phyloP scores from a whole-genome alignment of 345 rosid genomes.

The Hevea brasiliensis region DNA sequence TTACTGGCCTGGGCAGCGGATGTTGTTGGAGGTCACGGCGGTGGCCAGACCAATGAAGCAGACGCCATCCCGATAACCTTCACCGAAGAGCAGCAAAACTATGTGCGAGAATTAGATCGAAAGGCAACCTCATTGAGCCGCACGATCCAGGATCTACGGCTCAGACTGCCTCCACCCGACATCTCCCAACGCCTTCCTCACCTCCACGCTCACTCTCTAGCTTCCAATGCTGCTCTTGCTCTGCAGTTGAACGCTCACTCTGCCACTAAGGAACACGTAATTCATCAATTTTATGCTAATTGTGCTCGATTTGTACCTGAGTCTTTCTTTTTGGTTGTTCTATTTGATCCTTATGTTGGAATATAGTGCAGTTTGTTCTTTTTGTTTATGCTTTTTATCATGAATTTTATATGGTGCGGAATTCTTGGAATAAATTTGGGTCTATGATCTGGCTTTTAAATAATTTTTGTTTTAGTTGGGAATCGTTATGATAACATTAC shows the following conservation, averaged over 20 bases:
- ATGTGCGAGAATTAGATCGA: constrained; percentile 64
- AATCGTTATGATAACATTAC: not conserved
- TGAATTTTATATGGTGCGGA: not conserved
- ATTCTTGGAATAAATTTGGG: not conserved
- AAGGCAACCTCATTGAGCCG: constrained; percentile 75
- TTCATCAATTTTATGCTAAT: not conserved
- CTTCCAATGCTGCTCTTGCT: constrained; percentile 86
- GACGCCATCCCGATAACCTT: constrained; percentile 50
- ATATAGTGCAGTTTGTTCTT: not conserved
- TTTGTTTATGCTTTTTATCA: constrained; percentile 6
- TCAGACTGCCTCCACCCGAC: constrained; percentile 78
- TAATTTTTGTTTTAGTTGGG: not conserved
- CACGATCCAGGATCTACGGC: constrained; percentile 82
- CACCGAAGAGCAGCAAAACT: constrained; percentile 63
- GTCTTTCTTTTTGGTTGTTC: not conserved
- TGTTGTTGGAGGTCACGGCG: constrained; percentile 73
- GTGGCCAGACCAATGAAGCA: constrained; percentile 35
- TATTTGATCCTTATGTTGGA: not conserved
- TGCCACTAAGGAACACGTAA: constrained; percentile 85
- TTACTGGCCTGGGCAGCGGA: constrained; percentile 95
- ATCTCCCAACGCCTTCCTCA: constrained; percentile 89
- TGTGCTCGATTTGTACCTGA: not conserved
- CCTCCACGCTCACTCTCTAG: constrained; percentile 88
- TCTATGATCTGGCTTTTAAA: not conserved
- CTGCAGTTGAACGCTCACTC: constrained; percentile 93